Evolutionary conservation across 2,329 filamentous ascomycete genomes (phyloP).

Genomic region (Elsinoe batatas): DNA sequence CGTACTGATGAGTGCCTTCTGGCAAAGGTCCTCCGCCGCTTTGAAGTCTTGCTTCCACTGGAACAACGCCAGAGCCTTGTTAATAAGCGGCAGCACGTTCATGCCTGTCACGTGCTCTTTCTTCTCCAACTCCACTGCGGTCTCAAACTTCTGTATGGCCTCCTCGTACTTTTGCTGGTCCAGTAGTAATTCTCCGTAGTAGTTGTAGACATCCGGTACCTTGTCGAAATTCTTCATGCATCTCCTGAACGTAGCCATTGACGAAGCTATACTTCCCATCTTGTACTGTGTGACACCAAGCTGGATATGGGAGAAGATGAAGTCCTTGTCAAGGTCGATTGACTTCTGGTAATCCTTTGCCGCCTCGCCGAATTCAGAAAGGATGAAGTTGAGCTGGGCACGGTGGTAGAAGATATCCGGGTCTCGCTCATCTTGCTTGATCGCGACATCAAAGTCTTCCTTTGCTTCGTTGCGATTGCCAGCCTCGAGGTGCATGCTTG

Average conservation of each 20-base stretch:
- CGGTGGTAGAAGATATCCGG: constrained; percentile 99
- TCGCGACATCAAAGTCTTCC: constrained; percentile 75
- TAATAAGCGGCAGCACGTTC: constrained; percentile 95
- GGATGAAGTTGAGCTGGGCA: constrained; percentile 95
- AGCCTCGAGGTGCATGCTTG: constrained; percentile 93
- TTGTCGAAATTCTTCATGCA: constrained; percentile 98
- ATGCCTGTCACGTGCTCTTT: constrained; percentile 86
- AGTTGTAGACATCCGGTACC: constrained; percentile 97
- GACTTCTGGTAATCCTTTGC: constrained; percentile 99
- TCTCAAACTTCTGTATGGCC: constrained; percentile 96
- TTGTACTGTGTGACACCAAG: constrained; percentile 99
- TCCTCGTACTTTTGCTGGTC: constrained; percentile 95
- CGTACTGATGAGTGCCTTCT: constrained; percentile 94
- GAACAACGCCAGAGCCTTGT: constrained; percentile 94
- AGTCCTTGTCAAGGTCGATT: constrained; percentile 87
- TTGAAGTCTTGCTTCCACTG: constrained; percentile 97
- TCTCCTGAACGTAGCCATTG: constrained; percentile 94
- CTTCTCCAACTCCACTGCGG: constrained; percentile 97
- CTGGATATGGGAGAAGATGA: constrained; percentile 99
- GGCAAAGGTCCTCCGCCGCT: constrained; percentile 90
- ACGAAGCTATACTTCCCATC: constrained; percentile 95
- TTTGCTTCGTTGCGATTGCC: constrained; percentile 80
- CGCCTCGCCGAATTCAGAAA: constrained; percentile 82
- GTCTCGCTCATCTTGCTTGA: constrained; percentile 75
- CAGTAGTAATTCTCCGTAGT: constrained; percentile 92